Conservation (phyloP, 23 red algal genomes). For the Pyropia haitanensis region DNA sequence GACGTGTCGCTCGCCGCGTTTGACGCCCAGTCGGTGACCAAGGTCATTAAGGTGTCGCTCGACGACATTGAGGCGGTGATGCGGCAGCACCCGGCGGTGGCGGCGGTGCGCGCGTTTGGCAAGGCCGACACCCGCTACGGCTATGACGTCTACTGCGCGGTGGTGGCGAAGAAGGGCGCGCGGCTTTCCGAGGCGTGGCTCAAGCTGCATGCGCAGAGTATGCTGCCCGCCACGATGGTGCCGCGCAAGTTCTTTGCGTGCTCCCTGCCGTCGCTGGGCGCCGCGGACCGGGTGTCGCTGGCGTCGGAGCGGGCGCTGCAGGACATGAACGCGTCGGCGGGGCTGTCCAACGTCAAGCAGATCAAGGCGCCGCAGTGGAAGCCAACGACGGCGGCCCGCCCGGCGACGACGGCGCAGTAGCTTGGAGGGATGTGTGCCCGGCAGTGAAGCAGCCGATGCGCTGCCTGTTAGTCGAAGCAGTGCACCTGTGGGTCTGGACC, state of each 20-base stretch:
- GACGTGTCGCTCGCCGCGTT: slow-evolving; percentile 35
- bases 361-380: slow-evolving; percentile 73
- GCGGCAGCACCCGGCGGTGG: slow-evolving; percentile 44
- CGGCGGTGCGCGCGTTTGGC: slow-evolving; percentile 47
- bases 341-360: slow-evolving; percentile 63
- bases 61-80: slow-evolving; percentile 64
- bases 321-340: slow-evolving; percentile 41
- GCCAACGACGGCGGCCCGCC: slow-evolving; percentile 3
- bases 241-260: slow-evolving; percentile 68
- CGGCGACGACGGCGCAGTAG: no score
- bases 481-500: no score
- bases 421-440: no score
- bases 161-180: slow-evolving; percentile 60
- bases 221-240: slow-evolving; percentile 45
- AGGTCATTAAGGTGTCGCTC: slow-evolving; percentile 42
- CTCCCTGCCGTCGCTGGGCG: not conserved
- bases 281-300: slow-evolving; percentile 3
- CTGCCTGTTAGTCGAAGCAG: no score
- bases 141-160: slow-evolving; percentile 63
- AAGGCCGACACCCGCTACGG: slow-evolving; percentile 52
- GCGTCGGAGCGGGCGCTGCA: slow-evolving; percentile 30
- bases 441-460: no score
- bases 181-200: slow-evolving; percentile 52
- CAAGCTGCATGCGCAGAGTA: slow-evolving; percentile 47
- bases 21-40: slow-evolving; percentile 50